phyloP scores from a whole-genome alignment of 106 monocot genomes.

The Posidonia australis region DNA sequence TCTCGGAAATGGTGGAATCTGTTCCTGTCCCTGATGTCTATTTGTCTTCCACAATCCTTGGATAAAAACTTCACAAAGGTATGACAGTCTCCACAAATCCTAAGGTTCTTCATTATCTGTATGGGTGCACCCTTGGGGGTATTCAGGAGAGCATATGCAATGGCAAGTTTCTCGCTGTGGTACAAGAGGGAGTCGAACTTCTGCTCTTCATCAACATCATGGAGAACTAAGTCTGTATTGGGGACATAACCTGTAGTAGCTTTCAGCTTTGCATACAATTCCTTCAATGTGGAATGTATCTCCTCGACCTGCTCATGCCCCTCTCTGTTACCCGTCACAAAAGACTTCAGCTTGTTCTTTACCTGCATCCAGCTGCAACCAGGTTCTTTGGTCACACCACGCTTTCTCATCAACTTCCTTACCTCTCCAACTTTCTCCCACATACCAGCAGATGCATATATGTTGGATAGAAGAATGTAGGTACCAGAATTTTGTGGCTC shows the following conservation, averaged over 20 bases:
- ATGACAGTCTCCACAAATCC: constrained; percentile 63
- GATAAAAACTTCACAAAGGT: constrained; percentile 45
- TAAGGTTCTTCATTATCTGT: constrained; percentile 55
- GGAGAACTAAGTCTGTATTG: constrained; percentile 40
- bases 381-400: constrained; percentile 41
- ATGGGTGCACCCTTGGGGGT: constrained; percentile 31
- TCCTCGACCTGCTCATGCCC: constrained; percentile 31
- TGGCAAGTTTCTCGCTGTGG: constrained; percentile 57
- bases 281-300: constrained; percentile 21
- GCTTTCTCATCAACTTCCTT: constrained; percentile 41
- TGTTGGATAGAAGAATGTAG: constrained; percentile 63
- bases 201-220: constrained; percentile 50
- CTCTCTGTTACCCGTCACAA: constrained; percentile 24
- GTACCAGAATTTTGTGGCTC: constrained; percentile 42
- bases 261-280: constrained; percentile 20
- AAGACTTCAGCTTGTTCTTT: constrained; percentile 31
- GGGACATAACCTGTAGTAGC: constrained; percentile 31
- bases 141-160: constrained; percentile 37
- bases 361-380: constrained; percentile 63
- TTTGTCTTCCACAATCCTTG: constrained; percentile 23
- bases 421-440: constrained; percentile 42
- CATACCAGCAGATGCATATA: constrained; percentile 45
- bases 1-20: constrained; percentile 50
- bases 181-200: constrained; percentile 34
- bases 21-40: constrained; percentile 46